These are phyloP conservation scores for Danielozyma ontarioensis DNA, from an alignment of 805 yeast species.

Conservation along the genomic window DNA sequence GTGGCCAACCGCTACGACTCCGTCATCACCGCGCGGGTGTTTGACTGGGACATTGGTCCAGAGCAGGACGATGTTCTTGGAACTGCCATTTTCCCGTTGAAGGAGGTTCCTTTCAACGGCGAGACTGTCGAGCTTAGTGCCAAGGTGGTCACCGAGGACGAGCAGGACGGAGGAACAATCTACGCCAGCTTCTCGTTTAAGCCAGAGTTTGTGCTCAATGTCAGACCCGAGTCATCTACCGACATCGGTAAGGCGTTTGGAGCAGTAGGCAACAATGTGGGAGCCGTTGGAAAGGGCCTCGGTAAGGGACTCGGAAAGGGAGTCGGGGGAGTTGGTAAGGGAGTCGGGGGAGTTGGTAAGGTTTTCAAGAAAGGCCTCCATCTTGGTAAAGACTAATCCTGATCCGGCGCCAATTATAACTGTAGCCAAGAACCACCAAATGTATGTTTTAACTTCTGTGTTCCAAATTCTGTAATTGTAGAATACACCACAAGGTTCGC, in stretches of 20 bases:
- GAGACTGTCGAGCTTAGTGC: slow-evolving; percentile 48
- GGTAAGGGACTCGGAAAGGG: slow-evolving; percentile 14
- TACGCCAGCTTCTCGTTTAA: slow-evolving; percentile 56
- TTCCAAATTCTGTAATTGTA: not conserved
- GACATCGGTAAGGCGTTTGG: slow-evolving; percentile 44
- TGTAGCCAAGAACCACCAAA: too few relatives aligned
- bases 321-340: slow-evolving; percentile 19
- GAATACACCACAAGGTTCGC: not conserved
- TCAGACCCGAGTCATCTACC: slow-evolving; percentile 25
- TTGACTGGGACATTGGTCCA: slow-evolving; percentile 93
- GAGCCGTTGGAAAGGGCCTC: slow-evolving; percentile 14
- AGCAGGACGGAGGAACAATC: slow-evolving; percentile 59
- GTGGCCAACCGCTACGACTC: slow-evolving; percentile 62
- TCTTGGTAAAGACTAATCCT: slow-evolving; percentile 21
- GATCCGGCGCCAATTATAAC: too few relatives aligned
- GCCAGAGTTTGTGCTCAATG: slow-evolving; percentile 62
- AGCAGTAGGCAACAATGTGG: slow-evolving; percentile 24
- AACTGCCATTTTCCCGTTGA: slow-evolving; percentile 49
- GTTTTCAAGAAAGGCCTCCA: slow-evolving; percentile 32
- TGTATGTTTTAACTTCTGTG: not conserved
- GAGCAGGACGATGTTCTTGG: slow-evolving; percentile 83
- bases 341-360: slow-evolving; percentile 29
- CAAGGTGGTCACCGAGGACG: slow-evolving; percentile 25
- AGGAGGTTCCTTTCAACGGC: slow-evolving; percentile 43
- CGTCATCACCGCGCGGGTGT: slow-evolving; percentile 49